Evolutionary conservation across 2,329 filamentous ascomycete species (phyloP).

Genomic region (Dothideomycetes sp.): DNA sequence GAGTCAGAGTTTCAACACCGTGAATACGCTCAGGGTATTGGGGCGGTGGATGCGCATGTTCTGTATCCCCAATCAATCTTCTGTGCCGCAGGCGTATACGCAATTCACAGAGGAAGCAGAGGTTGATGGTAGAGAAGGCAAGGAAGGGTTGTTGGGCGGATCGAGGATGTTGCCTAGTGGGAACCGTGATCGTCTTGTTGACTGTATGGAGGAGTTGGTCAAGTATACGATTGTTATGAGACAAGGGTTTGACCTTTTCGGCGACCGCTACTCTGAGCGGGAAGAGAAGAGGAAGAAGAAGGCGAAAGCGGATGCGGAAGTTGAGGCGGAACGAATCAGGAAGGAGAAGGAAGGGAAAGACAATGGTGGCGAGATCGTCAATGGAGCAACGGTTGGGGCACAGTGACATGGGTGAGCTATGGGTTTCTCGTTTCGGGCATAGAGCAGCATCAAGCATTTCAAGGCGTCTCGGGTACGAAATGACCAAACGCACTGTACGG

Average conservation of each 20-base stretch:
- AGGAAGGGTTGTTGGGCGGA: constrained; percentile 24
- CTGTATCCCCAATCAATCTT: constrained; percentile 54
- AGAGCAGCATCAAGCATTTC: too few species aligned
- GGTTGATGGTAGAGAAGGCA: constrained; percentile 29
- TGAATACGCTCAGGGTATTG: constrained; percentile 53
- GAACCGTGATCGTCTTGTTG: constrained; percentile 50
- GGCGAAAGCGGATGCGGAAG: background rate
- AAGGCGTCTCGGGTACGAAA: too few species aligned
- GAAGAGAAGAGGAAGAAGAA: constrained; percentile 26
- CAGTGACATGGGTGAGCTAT: too few species aligned
- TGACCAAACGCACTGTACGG: too few species aligned
- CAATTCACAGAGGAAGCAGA: constrained; percentile 44
- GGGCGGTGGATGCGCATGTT: constrained; percentile 64
- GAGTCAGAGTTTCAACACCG: constrained; percentile 56
- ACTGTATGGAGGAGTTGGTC: constrained; percentile 61
- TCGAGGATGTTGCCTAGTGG: constrained; percentile 43
- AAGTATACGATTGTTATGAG: constrained; percentile 58
- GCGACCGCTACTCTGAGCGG: constrained; percentile 52
- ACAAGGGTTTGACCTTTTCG: constrained; percentile 49
- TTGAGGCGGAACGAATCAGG: constrained; percentile 1
- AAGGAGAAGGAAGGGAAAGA: constrained; percentile 2
- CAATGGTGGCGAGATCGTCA: too few species aligned
- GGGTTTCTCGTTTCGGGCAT: too few species aligned
- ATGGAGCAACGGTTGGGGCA: too few species aligned
- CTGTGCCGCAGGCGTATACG: constrained; percentile 52